phyloP scores from a whole-genome alignment of 306 rosid genomes.

The Alnus glutinosa region DNA sequence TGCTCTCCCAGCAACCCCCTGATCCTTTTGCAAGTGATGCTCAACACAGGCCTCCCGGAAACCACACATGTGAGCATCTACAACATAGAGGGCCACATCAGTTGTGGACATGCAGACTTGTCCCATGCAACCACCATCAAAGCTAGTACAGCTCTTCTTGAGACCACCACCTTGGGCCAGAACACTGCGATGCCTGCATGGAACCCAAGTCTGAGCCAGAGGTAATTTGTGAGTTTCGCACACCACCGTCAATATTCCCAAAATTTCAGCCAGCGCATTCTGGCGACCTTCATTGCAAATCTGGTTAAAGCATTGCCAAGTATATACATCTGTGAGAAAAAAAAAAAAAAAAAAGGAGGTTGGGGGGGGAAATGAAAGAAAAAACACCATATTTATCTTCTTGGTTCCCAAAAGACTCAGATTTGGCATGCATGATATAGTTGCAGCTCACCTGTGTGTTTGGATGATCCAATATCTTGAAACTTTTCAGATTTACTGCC shows the following conservation, averaged over 20 bases:
- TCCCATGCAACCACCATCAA: conserved; percentile 83
- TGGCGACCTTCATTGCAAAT: conserved; percentile 84
- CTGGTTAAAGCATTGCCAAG: conserved; percentile 86
- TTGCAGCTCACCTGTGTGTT: conserved; percentile 58
- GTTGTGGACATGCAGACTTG: conserved; percentile 87
- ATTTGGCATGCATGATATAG: conserved; percentile 29
- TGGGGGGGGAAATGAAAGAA: conserved; percentile 39
- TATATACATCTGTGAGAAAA: conserved; percentile 66
- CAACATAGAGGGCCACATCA: conserved; percentile 71
- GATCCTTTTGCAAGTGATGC: conserved; percentile 92
- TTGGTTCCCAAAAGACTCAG: conserved; percentile 21
- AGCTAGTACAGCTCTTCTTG: conserved; percentile 72
- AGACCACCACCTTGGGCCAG: conserved; percentile 79
- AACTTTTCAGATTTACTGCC: conserved; percentile 84
- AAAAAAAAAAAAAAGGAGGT: neutral
- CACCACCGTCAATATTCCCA: conserved; percentile 72
- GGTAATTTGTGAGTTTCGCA: conserved; percentile 88
- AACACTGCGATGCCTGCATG: conserved; percentile 79
- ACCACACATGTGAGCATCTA: conserved; percentile 82
- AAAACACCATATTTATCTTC: conserved; percentile 30
- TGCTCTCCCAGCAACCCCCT: conserved; percentile 89
- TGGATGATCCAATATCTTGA: conserved; percentile 65
- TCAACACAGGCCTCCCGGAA: conserved; percentile 85
- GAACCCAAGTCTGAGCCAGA: conserved; percentile 98
- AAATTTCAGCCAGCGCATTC: conserved; percentile 73